phyloP scores from a whole-genome alignment of 768 basidiomycete species.

The Russula sp. region DNA sequence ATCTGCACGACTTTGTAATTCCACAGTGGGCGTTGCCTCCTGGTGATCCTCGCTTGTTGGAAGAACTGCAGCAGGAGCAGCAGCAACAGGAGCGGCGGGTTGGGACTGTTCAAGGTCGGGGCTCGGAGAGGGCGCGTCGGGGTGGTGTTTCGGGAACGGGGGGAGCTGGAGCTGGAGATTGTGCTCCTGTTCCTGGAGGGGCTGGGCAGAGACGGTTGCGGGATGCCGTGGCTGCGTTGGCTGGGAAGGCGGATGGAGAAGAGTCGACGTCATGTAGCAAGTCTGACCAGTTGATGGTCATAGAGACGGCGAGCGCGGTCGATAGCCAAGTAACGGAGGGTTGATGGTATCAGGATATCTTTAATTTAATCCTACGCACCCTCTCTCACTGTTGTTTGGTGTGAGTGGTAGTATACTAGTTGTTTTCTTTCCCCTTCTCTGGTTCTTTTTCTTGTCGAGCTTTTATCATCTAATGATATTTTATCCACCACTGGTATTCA shows the following conservation, averaged over 20 bases:
- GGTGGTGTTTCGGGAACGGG: too few species aligned
- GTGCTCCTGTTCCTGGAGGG: not conserved
- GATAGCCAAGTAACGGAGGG: constrained; percentile 26
- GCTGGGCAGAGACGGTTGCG: not conserved
- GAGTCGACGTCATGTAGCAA: constrained; percentile 3
- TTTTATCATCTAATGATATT: constrained; percentile 10
- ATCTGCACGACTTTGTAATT: constrained; percentile 52
- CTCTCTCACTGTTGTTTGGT: not conserved
- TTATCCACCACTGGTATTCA: constrained; percentile 1
- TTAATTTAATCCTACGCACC: not conserved
- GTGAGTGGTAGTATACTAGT: not conserved
- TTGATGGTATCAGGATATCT: not conserved
- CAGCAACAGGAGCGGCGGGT: too few species aligned
- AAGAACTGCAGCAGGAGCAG: not conserved
- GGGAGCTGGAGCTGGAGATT: too few species aligned
- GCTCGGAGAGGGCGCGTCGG: constrained; percentile 1
- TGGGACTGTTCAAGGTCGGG: not conserved
- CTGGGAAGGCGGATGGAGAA: constrained; percentile 3
- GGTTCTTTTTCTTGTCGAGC: not conserved
- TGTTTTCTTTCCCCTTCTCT: not conserved
- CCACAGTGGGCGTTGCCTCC: constrained; percentile 47
- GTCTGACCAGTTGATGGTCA: constrained; percentile 10
- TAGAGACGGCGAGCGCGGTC: constrained; percentile 13
- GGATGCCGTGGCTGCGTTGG: not conserved
- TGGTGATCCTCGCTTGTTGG: constrained; percentile 16